These are phyloP conservation scores for Fusarium ambrosium DNA, from an alignment of 2,329 filamentous ascomycete genomes.

Conservation along the genomic window DNA sequence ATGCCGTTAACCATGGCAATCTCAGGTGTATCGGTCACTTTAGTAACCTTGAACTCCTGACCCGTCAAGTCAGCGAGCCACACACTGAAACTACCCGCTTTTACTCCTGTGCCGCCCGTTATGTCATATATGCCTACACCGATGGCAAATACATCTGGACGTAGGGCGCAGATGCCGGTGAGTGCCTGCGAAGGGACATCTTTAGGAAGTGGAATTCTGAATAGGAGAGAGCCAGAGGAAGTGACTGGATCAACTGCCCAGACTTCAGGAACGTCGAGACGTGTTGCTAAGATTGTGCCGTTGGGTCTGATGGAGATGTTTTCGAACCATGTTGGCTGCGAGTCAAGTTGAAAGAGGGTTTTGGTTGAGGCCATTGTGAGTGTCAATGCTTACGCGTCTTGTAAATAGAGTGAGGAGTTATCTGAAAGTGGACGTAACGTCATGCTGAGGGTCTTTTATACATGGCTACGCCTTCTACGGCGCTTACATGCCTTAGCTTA, in stretches of 20 bases:
- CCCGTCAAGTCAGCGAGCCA: conserved; percentile 38
- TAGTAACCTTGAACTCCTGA: conserved; percentile 14
- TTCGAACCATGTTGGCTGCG: conserved; percentile 41
- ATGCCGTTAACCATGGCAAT: conserved; percentile 41
- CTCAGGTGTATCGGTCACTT: conserved; percentile 14
- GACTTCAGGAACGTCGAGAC: conserved; percentile 38
- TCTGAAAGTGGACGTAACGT: background rate
- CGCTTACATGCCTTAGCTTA: background rate
- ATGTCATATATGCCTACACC: conserved; percentile 34
- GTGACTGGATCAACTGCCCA: conserved; percentile 34
- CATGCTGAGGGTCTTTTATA: background rate
- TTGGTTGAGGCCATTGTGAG: conserved; percentile 13
- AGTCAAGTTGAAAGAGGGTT: conserved; percentile 36
- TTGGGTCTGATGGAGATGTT: conserved; percentile 35
- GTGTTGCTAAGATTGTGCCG: conserved; percentile 33
- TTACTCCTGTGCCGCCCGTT: conserved; percentile 13
- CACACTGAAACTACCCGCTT: conserved; percentile 27
- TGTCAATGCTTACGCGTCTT: background rate
- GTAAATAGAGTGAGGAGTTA: no score
- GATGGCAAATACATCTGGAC: conserved; percentile 36
- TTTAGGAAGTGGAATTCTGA: conserved; percentile 17
- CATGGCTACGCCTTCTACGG: background rate
- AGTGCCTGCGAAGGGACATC: conserved; percentile 21
- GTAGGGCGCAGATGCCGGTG: conserved; percentile 37
- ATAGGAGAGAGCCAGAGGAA: conserved; percentile 21